Evolutionary conservation across 83 land plant genomes (phyloP), one percentile per base, ranked within the genome.

Genomic region (Thuja plicata): DNA sequence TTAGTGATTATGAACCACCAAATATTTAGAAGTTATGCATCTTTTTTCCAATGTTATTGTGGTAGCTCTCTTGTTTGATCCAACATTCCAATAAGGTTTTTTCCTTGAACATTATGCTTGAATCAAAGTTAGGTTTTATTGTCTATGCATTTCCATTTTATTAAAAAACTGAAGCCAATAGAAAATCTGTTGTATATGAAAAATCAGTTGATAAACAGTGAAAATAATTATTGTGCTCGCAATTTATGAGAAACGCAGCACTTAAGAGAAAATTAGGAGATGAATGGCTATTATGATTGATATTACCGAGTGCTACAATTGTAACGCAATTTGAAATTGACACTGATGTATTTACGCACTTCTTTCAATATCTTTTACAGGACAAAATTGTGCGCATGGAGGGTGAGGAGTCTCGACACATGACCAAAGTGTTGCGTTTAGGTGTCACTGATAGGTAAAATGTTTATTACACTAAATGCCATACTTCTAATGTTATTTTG

Each of bases 321-420:
- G 27, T 82, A 24, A 24, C n/a, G 7, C 32, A 82, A 13, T 82
- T 82, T 45, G n/a, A n/a, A 24, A 45, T 17, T 24, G 40, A 8
- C 52, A 82, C 19, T 2, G 13, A 11, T 43, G 48, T 40, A 10
- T 82, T 82, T 82, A 43, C 54, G 10, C 8, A 54, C 34, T 82
- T 43, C n/a, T 82, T 24, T 82, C 27, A 24, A 82, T 82, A 8
- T 43, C 48, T 82, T 82, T 45, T 24, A 45, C 89, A 97, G 99
- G 99, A 96, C 5, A 88, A 86, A 85, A 82, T 91, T 55, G 92
- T 94, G 34, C 91, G 92, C 27, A 41, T 98, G 35, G 91, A 95
- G 80, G 99, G 98, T 35, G 98, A 96, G 87, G 99, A 98, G 88
- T 96, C 96, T 89, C 95, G 95, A 94, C 99, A 98, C 91, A 96